phyloP scores from a whole-genome alignment of 2,329 filamentous ascomycete species.

The Phaeosphaeriaceae sp. region DNA sequence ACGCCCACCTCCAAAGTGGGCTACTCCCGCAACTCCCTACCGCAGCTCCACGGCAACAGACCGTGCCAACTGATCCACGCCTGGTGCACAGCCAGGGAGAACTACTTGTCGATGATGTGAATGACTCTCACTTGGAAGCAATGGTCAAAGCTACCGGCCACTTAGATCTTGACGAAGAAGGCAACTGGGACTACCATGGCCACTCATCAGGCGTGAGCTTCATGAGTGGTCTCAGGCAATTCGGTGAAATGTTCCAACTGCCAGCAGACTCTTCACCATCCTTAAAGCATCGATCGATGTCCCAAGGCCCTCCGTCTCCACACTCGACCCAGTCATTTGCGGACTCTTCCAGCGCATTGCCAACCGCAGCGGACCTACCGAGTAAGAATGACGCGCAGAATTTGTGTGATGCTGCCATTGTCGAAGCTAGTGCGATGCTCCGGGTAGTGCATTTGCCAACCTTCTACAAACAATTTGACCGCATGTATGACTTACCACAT shows the following conservation, averaged over 20 bases:
- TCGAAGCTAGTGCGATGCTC: constrained; percentile 68
- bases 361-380: constrained; percentile 67
- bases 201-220: constrained; percentile 92
- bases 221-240: constrained; percentile 83
- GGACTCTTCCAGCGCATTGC: constrained; percentile 46
- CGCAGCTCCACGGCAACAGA: constrained; percentile 27
- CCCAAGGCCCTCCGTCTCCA: constrained; percentile 72
- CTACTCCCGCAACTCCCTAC: constrained; percentile 52
- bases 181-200: constrained; percentile 94
- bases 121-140: constrained; percentile 77
- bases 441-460: constrained; percentile 81
- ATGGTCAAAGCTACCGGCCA: constrained; percentile 95
- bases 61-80: constrained; percentile 27
- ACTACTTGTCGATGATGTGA: constrained; percentile 40
- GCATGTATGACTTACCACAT: constrained; percentile 72
- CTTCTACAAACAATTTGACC: constrained; percentile 79
- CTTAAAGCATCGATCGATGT: constrained; percentile 60
- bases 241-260: constrained; percentile 75
- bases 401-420: constrained; percentile 65
- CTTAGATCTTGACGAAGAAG: constrained; percentile 87
- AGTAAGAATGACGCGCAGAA: constrained; percentile 62
- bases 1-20: constrained; percentile 76
- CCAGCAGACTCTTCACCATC: constrained; percentile 65
- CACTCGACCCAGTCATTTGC: constrained; percentile 69
- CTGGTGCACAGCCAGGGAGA: constrained; percentile 26